These are phyloP conservation scores for Diaporthe australafricana DNA, from an alignment of 2,329 filamentous ascomycete genomes.

Conservation along the genomic window DNA sequence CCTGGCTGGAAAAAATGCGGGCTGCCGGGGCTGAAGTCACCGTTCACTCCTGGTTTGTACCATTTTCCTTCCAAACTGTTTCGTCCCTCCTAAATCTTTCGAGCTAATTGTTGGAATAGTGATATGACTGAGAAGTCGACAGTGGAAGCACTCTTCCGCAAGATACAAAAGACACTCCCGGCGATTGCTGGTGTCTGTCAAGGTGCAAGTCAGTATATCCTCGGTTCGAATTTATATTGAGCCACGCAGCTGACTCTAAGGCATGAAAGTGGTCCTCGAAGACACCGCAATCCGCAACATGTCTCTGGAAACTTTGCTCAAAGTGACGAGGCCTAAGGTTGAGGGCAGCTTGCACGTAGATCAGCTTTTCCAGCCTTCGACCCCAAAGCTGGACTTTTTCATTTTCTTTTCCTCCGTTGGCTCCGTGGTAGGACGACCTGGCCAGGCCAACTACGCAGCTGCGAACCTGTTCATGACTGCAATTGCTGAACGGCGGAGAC, in stretches of 20 bases:
- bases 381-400: slow-evolving; percentile 43
- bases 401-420: slow-evolving; percentile 45
- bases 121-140: background rate
- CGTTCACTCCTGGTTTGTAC: too few species aligned
- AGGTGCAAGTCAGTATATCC: slow-evolving; percentile 28
- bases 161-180: background rate
- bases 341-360: slow-evolving; percentile 44
- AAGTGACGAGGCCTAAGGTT: slow-evolving; percentile 42
- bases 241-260: too few species aligned
- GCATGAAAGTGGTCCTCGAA: slow-evolving; percentile 15
- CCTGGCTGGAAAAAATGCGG: slow-evolving; percentile 41
- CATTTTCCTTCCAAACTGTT: too few species aligned
- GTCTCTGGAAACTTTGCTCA: slow-evolving; percentile 34
- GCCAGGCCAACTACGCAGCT: slow-evolving; percentile 56
- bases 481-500: slow-evolving; percentile 48
- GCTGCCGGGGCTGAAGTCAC: too few species aligned
- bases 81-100: too few species aligned
- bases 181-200: slow-evolving; percentile 16
- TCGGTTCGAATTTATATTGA: too few species aligned
- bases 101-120: too few species aligned
- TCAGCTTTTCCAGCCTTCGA: slow-evolving; percentile 35
- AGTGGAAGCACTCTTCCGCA: background rate
- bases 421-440: slow-evolving; percentile 41
- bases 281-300: slow-evolving; percentile 39
- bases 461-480: slow-evolving; percentile 54